A percentile compares a stretch with the other conserved stretches of the same genome.
These are phyloP conservation scores for Phytophthora pinifolia DNA, from an alignment of 352 stramenopile genomes.

Conservation along the genomic window DNA sequence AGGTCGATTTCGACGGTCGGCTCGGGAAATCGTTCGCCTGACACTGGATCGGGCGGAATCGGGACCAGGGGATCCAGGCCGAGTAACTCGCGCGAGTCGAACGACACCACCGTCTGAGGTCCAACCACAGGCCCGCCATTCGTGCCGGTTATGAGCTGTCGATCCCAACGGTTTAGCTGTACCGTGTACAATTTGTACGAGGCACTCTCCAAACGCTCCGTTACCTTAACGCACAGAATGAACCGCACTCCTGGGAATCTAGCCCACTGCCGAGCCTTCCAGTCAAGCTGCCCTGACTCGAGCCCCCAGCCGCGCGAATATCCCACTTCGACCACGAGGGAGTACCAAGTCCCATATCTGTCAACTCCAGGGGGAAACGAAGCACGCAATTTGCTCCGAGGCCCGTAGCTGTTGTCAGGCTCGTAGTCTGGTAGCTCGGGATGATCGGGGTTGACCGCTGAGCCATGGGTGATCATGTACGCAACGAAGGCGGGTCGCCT, in stretches of 20 bases:
- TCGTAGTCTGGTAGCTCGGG: too few relatives aligned
- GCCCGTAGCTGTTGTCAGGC: not conserved
- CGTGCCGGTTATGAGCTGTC: not conserved
- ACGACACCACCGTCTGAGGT: not conserved
- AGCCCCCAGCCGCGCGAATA: not conserved
- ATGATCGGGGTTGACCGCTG: not conserved
- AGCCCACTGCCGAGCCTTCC: too few relatives aligned
- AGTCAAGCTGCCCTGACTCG: not conserved
- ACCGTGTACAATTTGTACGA: constrained; percentile 1
- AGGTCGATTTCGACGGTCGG: too few relatives aligned
- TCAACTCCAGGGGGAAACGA: not conserved
- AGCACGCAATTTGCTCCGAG: not conserved
- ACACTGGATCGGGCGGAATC: too few relatives aligned
- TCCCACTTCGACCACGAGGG: not conserved
- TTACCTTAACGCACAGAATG: not conserved
- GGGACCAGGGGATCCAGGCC: too few relatives aligned
- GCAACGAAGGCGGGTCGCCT: not conserved
- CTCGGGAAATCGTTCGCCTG: too few relatives aligned
- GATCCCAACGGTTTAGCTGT: not conserved
- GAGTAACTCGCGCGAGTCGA: too few relatives aligned
- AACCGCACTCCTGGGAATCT: not conserved
- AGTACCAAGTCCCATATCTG: not conserved
- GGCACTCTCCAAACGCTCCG: not conserved
- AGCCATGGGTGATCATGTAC: not conserved
- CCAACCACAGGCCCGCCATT: not conserved